Evolutionary conservation across 257 asterid species (phyloP).

Genomic region (Agastache rugosa): DNA sequence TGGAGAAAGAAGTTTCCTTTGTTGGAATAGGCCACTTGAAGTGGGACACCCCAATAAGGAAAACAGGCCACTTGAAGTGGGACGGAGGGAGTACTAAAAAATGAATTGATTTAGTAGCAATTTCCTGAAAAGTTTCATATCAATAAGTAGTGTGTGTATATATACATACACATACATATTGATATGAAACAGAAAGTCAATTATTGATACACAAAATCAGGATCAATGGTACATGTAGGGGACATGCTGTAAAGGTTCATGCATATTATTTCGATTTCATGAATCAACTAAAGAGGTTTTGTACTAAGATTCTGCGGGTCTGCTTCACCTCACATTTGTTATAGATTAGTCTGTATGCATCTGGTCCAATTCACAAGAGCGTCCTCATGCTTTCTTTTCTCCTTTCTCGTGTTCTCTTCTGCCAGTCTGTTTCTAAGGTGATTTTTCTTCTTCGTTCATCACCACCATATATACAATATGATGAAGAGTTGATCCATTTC

Average conservation of each 20-base stretch:
- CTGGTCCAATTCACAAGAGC: constrained; percentile 8
- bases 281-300: background rate
- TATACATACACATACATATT: background rate
- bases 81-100: no score
- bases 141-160: background rate
- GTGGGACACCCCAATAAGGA: no score
- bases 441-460: background rate
- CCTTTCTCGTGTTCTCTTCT: background rate
- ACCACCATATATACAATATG: background rate
- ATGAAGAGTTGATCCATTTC: background rate
- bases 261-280: background rate
- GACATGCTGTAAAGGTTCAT: background rate
- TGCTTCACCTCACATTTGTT: background rate
- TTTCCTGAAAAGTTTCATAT: constrained; percentile 4
- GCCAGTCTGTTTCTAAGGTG: background rate
- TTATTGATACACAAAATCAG: background rate
- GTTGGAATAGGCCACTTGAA: no score
- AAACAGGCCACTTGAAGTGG: no score
- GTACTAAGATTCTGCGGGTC: background rate
- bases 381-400: background rate
- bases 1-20: no score
- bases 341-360: background rate
- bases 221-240: background rate
- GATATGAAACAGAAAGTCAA: background rate
- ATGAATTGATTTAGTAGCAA: background rate